These are phyloP conservation scores for Fusarium goolgardi DNA, from an alignment of 2,329 filamentous ascomycete species.

Conservation along the genomic window DNA sequence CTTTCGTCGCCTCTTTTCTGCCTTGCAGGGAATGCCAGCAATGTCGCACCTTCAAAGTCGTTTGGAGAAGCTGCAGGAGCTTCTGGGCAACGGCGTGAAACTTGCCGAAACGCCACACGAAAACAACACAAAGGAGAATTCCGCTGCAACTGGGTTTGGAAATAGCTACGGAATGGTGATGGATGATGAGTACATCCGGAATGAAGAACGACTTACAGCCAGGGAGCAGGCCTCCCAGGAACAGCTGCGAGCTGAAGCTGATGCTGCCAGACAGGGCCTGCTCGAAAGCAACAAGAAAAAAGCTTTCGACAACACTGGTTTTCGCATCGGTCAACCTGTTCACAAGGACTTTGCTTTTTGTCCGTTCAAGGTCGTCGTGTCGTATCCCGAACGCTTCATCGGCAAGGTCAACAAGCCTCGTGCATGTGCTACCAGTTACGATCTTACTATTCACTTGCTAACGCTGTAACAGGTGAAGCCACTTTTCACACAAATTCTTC, in stretches of 20 bases:
- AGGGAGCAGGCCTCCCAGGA: not conserved
- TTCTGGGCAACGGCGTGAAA: slow-evolving; percentile 40
- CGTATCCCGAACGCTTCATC: slow-evolving; percentile 71
- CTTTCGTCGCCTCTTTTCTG: not conserved
- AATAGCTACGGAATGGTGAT: slow-evolving; percentile 8
- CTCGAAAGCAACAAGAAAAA: slow-evolving; percentile 15
- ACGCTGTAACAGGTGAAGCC: slow-evolving; percentile 52
- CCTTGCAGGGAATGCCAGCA: not conserved
- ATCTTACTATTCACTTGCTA: slow-evolving; percentile 12
- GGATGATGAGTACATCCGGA: slow-evolving; percentile 18
- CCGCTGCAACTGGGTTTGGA: not conserved
- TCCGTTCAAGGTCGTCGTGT: slow-evolving; percentile 64
- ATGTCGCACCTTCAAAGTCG: slow-evolving; percentile 41
- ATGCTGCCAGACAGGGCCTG: slow-evolving; percentile 10
- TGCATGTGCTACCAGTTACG: slow-evolving; percentile 50
- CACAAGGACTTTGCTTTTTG: slow-evolving; percentile 55
- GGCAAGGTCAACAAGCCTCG: slow-evolving; percentile 63
- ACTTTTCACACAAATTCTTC: slow-evolving; percentile 70
- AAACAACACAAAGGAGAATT: not conserved
- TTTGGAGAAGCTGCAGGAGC: slow-evolving; percentile 37
- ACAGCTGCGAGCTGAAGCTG: slow-evolving; percentile 5
- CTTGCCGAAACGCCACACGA: slow-evolving; percentile 23
- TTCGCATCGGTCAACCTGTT: slow-evolving; percentile 44
- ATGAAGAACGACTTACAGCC: not conserved
- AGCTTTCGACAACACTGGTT: slow-evolving; percentile 43